phyloP scores from a whole-genome alignment of 2,329 filamentous ascomycete species.

The Malbranchea zuffiana region DNA sequence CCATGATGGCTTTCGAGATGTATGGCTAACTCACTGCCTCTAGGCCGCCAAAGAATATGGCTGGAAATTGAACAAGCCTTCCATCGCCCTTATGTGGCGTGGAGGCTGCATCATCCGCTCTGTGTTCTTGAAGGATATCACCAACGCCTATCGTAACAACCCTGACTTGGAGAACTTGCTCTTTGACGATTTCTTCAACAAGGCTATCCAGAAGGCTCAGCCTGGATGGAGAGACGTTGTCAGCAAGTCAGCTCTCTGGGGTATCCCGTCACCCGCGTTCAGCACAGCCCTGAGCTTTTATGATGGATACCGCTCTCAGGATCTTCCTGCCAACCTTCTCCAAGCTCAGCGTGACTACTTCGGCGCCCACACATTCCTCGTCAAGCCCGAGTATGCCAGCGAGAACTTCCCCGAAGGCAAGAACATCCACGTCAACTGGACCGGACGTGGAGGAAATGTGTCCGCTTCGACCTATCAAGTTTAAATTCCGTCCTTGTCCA shows the following conservation, averaged over 20 bases:
- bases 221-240: slow-evolving; percentile 84
- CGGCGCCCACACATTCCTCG: slow-evolving; percentile 79
- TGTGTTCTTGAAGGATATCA: slow-evolving; percentile 99
- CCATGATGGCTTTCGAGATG: background rate
- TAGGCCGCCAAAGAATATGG: slow-evolving; percentile 88
- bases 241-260: slow-evolving; percentile 81
- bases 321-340: slow-evolving; percentile 94
- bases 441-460: slow-evolving; percentile 90
- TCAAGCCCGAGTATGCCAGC: slow-evolving; percentile 70
- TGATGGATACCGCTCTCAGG: slow-evolving; percentile 94
- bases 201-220: slow-evolving; percentile 95
- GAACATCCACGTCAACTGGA: slow-evolving; percentile 99
- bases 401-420: slow-evolving; percentile 72
- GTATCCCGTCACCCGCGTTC: slow-evolving; percentile 94
- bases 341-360: slow-evolving; percentile 99
- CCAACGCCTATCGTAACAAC: slow-evolving; percentile 86
- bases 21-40: slow-evolving; percentile 7
- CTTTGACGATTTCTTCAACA: slow-evolving; percentile 99
- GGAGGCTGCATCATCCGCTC: slow-evolving; percentile 99
- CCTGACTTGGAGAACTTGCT: slow-evolving; percentile 94
- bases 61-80: slow-evolving; percentile 99
- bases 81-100: slow-evolving; percentile 99
- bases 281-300: slow-evolving; percentile 96
- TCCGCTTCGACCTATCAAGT: slow-evolving; percentile 96
- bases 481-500: too few relatives aligned